Evolutionary conservation across 2,329 filamentous ascomycete genomes (phyloP), one percentile per base, ranked within the genome.

Genomic region (Clarireedia monteithiana): DNA sequence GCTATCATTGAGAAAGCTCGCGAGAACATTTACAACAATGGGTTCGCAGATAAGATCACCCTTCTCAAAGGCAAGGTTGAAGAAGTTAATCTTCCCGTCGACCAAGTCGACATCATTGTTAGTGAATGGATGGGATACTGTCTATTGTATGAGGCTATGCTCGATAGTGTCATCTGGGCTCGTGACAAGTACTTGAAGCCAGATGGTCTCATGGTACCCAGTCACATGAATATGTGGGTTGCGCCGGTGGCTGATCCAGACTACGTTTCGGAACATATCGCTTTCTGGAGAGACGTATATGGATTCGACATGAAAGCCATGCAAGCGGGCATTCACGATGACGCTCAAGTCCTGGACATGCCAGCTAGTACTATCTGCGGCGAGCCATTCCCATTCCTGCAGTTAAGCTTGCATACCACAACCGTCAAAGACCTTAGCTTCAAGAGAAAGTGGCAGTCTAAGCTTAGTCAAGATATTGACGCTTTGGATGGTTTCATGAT

Each of bases 91-190:
- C 79, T 99, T 60, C 94, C 94, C 20, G 95, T 88, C 75, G 87
- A 89, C 68, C 88, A 97, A 75, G 94, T 99, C 63, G 94, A 99
- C 70, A 99, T 99, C 71, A 99, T 99, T 76, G 95, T 99, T 72
- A 97, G 92, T 1, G 94, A 99, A 79, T 99, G 94, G 94, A 99
- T 99, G 94, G 94, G 94, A 36, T 99, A 99, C 78, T 97, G 97
- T 79, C 78, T 99, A 53, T 84, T 99, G 59, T 99, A 99, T 75
- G 94, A 99, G 83, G 89, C 83, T 82, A 99, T 99, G 94, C 75
- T 99, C 69, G 94, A 99, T 77, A 99, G 94, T 30, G 94, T 99
- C 50, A 82, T 99, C 58, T 97, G 96, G 71, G 94, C 94, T 27
- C 86, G 94, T 66, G 94, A 99, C 80, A 87, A 81, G 72, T 99